Evolutionary conservation across 345 rosid genomes (phyloP), one percentile per base, ranked within the genome.

Genomic region (Euphorbia pulcherrima): DNA sequence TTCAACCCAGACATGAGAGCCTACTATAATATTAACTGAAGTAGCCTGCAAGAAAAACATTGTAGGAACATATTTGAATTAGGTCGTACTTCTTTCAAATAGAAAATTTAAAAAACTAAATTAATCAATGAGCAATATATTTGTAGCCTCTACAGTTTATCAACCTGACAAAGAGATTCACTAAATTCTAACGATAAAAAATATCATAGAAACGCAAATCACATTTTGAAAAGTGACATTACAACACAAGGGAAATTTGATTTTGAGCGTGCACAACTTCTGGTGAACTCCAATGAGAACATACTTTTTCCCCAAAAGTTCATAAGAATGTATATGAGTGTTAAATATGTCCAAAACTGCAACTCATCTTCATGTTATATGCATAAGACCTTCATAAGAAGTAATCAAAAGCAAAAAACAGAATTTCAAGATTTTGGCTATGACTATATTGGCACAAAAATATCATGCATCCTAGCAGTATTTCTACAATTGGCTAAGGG

Each of bases 1-100:
- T 81, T 92, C 97, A 69, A 85, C 90, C 99, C 99, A 94, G 40
- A 88, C 97, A 80, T 92, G 97, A 83, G 97, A 92, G 70, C 97
- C 99, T 48, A 88, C 88, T 52, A 92, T 89, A 60, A 94, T 92
- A 77, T 94, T 94, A 77, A 84, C 97, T 2, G 87, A 80, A 12
- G 80, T 86, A 64, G 88, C 93, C 99, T 94, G 82, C 76, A 80
- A 72, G 18, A 18, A 54, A 35, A 51, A 13, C 35, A 67, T 13
- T 21, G 16, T 9, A 54, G 55, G 35, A 5, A 33, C 10, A 35
- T 24, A 23, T 8, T 21, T 17, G 37, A 40, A 20, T 1, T 23
- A 37, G 37, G 58, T n/a, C n/a, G n/a, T 13, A 5, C n/a, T 29
- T 2, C 20, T 53, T 35, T 17, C 50, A 51, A 50, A 29, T 16